Evolutionary conservation across 2,329 filamentous ascomycete genomes (phyloP).

Genomic region (Emergomyces orientalis): DNA sequence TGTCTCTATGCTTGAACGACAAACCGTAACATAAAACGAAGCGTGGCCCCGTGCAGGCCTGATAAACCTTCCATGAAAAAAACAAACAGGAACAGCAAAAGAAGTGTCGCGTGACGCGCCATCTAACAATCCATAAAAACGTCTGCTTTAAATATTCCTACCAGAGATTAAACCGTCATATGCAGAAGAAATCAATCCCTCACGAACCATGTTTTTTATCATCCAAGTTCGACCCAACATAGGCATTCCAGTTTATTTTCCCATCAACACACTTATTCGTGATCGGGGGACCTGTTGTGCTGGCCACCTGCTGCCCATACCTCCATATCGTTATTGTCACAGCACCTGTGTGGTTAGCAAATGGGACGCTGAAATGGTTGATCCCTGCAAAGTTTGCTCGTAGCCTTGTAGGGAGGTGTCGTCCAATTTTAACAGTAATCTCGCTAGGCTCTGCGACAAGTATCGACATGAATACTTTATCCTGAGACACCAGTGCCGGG

Average conservation of each 20-base stretch:
- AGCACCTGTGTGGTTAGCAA: slow-evolving; percentile 23
- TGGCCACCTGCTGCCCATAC: slow-evolving; percentile 17
- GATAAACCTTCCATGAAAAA: too few relatives aligned
- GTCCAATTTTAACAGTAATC: slow-evolving; percentile 25
- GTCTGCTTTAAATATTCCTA: neutral
- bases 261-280: slow-evolving; percentile 22
- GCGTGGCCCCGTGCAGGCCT: too few relatives aligned
- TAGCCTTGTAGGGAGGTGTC: slow-evolving; percentile 17
- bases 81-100: too few relatives aligned
- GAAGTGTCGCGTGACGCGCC: too few relatives aligned
- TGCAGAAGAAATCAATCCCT: neutral
- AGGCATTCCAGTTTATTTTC: slow-evolving; percentile 30
- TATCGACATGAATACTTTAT: slow-evolving; percentile 26
- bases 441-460: slow-evolving; percentile 22
- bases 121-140: neutral
- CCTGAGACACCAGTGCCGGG: slow-evolving; percentile 24
- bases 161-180: neutral
- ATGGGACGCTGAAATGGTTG: slow-evolving; percentile 27
- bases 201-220: too few relatives aligned
- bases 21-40: too few relatives aligned
- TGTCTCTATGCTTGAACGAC: too few relatives aligned
- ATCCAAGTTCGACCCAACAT: slow-evolving; percentile 24
- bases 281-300: slow-evolving; percentile 24
- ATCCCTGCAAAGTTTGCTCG: slow-evolving; percentile 20
- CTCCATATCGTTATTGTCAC: slow-evolving; percentile 24